These are phyloP conservation scores for Aureobasidium sp. DNA, from an alignment of 2,329 filamentous ascomycete species.

Conservation along the genomic window DNA sequence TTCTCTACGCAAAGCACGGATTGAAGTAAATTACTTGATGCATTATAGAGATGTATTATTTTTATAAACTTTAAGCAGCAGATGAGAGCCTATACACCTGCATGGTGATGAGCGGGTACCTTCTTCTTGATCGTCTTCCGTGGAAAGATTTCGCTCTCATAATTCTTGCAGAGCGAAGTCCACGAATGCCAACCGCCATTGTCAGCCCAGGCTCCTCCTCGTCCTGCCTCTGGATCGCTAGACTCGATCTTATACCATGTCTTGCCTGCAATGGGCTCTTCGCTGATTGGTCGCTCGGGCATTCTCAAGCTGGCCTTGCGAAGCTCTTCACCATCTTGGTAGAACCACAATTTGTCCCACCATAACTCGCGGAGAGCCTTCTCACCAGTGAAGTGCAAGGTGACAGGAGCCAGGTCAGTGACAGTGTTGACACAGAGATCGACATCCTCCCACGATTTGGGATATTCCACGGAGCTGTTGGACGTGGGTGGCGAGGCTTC, in stretches of 20 bases:
- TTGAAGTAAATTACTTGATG: background rate
- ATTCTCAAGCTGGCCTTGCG: slow-evolving; percentile 19
- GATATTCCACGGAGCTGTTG: slow-evolving; percentile 11
- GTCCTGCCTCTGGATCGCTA: slow-evolving; percentile 20
- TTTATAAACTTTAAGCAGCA: background rate
- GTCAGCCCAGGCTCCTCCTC: slow-evolving; percentile 26
- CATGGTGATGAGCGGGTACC: background rate
- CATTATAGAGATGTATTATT: background rate
- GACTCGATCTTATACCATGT: slow-evolving; percentile 22
- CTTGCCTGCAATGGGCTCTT: slow-evolving; percentile 21
- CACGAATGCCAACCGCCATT: slow-evolving; percentile 25
- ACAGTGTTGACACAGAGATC: slow-evolving; percentile 25
- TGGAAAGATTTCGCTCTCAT: slow-evolving; percentile 20
- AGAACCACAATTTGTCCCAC: slow-evolving; percentile 29
- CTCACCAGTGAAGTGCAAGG: slow-evolving; percentile 26
- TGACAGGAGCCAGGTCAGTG: slow-evolving; percentile 20
- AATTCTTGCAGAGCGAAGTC: slow-evolving; percentile 22
- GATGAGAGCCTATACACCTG: background rate
- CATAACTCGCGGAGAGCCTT: slow-evolving; percentile 25
- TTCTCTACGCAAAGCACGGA: background rate
- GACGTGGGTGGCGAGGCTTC: slow-evolving; percentile 15
- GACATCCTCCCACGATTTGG: slow-evolving; percentile 21
- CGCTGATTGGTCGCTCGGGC: slow-evolving; percentile 18
- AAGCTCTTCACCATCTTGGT: slow-evolving; percentile 22
- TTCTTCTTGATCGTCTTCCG: slow-evolving; percentile 8